Evolutionary conservation across 1,139 yeast genomes (phyloP), one percentile per base, ranked within the genome.

Genomic region (Taiozyma sp.): DNA sequence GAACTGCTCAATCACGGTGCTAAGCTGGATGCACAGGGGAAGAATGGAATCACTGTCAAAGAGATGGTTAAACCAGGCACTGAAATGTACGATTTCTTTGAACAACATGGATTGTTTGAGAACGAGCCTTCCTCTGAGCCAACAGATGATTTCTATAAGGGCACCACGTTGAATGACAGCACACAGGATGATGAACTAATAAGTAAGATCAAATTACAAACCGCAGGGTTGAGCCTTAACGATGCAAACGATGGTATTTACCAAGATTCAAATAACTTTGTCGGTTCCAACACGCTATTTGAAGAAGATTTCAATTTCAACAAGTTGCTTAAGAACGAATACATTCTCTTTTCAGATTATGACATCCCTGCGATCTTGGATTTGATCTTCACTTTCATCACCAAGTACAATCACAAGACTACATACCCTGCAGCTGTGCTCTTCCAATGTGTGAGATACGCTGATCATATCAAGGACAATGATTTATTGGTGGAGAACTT

Each of bases 401-500:
- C 71, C 34, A 67, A 61, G 49, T 59, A 70, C 52, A 73, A 70
- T 38, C 87, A 83, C 59, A 76, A 79, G 50, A 75, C 90, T 0
- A 79, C 81, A 44, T 68, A 80, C 14, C 89, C 92, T 0, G 90
- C 93, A 0, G 81, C 88, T 1, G 74, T 85, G 8, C 66, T 84
- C 0, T 87, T 79, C 62, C 93, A 86, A 65, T 74, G 87, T 59
- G 64, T 84, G 13, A 70, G 93, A 57, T 86, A 82, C 61, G 79
- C 91, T 0, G 83, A 80, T 57, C 72, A 74, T 55, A 78, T 79
- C 57, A 78, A 78, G 39, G 72, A 80, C 24, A 79, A 84, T 50
- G 67, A 68, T 6, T 79, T 79, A 36, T 69, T 83, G 53, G 82
- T 84, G 1, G 81, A 77, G 52, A 80, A 79, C 48, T 72, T 85